Base-by-base conservation (phyloP, 495 filamentous ascomycete species). In the Sabuloglossum arenarium region DNA sequence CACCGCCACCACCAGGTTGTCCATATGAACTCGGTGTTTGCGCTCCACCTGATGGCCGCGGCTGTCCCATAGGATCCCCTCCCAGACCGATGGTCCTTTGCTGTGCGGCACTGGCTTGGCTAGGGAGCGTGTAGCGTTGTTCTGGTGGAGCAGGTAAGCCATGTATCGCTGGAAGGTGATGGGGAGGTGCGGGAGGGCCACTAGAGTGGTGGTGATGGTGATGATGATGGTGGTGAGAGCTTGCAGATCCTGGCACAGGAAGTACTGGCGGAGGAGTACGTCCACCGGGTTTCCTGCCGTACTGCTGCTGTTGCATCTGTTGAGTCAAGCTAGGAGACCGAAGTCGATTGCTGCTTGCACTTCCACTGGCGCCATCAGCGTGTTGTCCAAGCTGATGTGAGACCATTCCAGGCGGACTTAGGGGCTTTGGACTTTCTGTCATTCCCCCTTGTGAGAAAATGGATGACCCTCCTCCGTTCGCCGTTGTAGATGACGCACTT, bases 361-460 rank as follows among this genome's bases (percentile, higher is more conserved):
- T 29, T 19, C 73, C 68, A 37, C 39, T 10, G 5, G 39, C 16
- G 21, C 70, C 56, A 49, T 79, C 77, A 46, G 60, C 54, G 8
- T 79, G n/a, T n/a, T n/a, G 76, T 30, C 75, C 72, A 6, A 77
- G 68, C 59, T 81, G 77, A 58, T 80, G 76, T 28, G 76, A 71
- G 50, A 79, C 76, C 43, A 75, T 68, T 21, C 77, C 78, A 60
- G 77, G 79, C 3, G 88, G 88, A 32, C 87, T 94, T 31, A 94
- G 71, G 3, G 88, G 85, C 63, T 85, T 90, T 0, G 88, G 86
- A 60, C 84, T 90, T 64, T 94, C 88, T 3, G 82, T 88, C 75
- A 93, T 84, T 56, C 75, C 73, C 54, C 70, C 72, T 57, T 85
- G 79, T 16, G 80, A 73, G 65, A 84, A 90, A 55, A 86, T 74